Conservation (phyloP, 768 basidiomycete genomes). For the Macrocybe gigantea region DNA sequence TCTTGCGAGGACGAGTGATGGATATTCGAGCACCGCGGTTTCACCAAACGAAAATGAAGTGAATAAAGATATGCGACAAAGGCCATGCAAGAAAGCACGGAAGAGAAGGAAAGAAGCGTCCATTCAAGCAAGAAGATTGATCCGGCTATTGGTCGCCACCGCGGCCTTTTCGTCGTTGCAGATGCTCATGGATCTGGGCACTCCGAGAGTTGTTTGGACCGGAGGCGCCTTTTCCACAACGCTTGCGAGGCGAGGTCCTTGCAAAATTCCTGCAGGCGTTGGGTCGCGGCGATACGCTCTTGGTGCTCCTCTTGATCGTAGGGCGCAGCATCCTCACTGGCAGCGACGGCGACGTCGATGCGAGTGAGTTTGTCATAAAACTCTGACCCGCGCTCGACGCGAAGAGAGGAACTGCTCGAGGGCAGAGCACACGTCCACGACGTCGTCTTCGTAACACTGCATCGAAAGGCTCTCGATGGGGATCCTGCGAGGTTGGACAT, state of each 20-base stretch:
- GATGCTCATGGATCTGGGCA: no score
- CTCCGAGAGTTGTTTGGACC: background rate
- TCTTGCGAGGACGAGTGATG: no score
- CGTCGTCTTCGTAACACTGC: constrained; percentile 58
- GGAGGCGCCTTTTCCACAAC: constrained; percentile 20
- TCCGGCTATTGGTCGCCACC: no score
- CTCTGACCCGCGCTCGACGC: constrained; percentile 39
- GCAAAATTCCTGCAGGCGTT: constrained; percentile 44
- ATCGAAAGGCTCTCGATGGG: constrained; percentile 54
- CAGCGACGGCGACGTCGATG: constrained; percentile 45
- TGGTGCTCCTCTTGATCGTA: constrained; percentile 29
- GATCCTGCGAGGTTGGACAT: constrained; percentile 52
- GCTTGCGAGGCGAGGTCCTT: constrained; percentile 38
- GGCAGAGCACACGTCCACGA: constrained; percentile 53
- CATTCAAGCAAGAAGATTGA: no score
- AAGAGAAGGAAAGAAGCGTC: no score
- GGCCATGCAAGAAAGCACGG: no score
- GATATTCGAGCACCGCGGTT: no score
- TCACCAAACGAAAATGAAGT: no score
- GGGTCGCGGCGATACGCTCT: constrained; percentile 33
- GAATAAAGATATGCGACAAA: no score
- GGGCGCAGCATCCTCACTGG: constrained; percentile 19
- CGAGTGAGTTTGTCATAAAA: constrained; percentile 45
- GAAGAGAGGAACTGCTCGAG: constrained; percentile 52
- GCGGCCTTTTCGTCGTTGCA: no score